Percentiles rank a stretch among this genome's conserved stretches.
phyloP scores from a whole-genome alignment of 495 filamentous ascomycete genomes.

The Lasiosphaeria hispida region DNA sequence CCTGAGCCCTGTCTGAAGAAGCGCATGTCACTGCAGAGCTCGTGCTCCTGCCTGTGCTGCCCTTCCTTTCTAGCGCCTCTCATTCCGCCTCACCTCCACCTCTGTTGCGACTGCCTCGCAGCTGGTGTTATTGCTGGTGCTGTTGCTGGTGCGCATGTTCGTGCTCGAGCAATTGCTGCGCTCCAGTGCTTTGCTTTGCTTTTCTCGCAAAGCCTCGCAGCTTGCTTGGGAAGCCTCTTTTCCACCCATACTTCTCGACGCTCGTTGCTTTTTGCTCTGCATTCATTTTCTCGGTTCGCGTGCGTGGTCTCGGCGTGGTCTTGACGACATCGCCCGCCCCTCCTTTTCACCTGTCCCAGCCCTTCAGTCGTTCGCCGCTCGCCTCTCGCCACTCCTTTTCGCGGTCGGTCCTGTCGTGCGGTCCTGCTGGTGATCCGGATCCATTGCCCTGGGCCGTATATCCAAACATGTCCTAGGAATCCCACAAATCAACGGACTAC shows the following conservation, averaged over 20 bases:
- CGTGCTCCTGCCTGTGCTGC: slow-evolving; percentile 8
- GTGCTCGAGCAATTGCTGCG: slow-evolving; percentile 3
- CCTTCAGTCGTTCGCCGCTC: slow-evolving; percentile 1
- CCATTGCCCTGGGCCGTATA: slow-evolving; percentile 12
- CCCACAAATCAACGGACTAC: slow-evolving; percentile 16
- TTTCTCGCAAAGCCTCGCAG: neutral
- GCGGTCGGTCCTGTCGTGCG: neutral
- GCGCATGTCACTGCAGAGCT: slow-evolving; percentile 12
- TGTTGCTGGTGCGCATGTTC: no score
- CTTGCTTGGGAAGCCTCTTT: neutral
- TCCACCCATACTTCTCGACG: slow-evolving; percentile 1
- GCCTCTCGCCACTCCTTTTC: slow-evolving; percentile 6
- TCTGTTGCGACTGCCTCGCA: neutral
- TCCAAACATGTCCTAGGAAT: slow-evolving; percentile 11
- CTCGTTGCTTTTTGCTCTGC: slow-evolving; percentile 6
- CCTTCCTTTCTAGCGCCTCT: neutral
- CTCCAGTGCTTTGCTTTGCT: neutral
- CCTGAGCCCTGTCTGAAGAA: no score
- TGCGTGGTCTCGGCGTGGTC: slow-evolving; percentile 11
- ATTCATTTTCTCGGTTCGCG: slow-evolving; percentile 8
- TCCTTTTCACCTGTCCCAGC: slow-evolving; percentile 3
- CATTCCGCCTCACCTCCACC: neutral
- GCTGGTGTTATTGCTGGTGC: neutral
- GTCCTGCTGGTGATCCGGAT: slow-evolving; percentile 15
- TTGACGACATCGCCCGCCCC: slow-evolving; percentile 26